Conservation (phyloP, 768 basidiomycete genomes). For the Panaeolus cyanescens region DNA sequence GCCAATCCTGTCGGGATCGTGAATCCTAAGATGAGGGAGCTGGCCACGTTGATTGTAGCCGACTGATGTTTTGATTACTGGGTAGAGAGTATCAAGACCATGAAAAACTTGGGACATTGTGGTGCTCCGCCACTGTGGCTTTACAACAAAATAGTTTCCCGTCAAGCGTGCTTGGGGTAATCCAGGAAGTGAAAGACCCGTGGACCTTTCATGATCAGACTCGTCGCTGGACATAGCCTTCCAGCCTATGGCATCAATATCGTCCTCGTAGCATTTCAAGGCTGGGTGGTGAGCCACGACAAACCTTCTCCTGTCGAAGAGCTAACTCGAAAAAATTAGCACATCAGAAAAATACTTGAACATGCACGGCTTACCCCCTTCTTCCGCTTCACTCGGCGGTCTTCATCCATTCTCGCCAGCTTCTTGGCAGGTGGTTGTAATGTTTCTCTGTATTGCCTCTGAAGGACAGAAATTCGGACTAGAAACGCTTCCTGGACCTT, state of each 20-base stretch:
- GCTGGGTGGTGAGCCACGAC: not conserved
- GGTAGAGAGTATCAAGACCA: not conserved
- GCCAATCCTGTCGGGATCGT: too few species aligned
- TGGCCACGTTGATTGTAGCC: not conserved
- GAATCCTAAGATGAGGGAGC: not conserved
- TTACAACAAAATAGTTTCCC: not conserved
- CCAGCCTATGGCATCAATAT: not conserved
- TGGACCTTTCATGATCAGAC: not conserved
- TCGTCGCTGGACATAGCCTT: not conserved
- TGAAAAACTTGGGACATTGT: not conserved
- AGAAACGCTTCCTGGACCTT: not conserved
- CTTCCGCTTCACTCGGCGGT: not conserved
- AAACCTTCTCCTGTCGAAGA: not conserved
- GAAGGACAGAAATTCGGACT: not conserved
- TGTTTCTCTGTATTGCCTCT: not conserved
- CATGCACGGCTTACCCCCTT: not conserved
- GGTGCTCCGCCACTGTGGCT: not conserved
- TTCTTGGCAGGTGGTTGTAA: not conserved
- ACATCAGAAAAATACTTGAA: not conserved
- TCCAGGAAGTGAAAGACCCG: not conserved
- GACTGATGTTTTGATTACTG: not conserved
- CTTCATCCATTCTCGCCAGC: not conserved
- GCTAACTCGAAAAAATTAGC: not conserved
- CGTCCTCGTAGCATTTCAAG: not conserved
- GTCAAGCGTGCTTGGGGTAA: not conserved